Evolutionary conservation across 2,329 filamentous ascomycete species (phyloP), one percentile per base, ranked within the genome.

Genomic region (Botryotinia globosa): DNA sequence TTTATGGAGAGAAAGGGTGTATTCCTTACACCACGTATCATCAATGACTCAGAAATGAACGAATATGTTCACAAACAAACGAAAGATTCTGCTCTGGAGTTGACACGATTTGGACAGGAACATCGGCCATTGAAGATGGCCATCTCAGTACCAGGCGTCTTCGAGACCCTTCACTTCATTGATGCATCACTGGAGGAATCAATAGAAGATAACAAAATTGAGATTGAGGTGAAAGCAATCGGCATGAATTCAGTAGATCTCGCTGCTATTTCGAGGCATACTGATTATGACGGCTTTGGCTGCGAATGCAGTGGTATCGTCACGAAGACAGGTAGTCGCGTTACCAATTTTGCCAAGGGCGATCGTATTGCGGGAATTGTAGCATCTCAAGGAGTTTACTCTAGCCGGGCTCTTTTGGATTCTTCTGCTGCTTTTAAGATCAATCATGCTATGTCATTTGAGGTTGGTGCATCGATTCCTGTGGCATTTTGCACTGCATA

Each of bases 291-390:
- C 0, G 74, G 78, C n/a, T 77, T 83, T 56, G 82, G 82, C 25
- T 74, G 77, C 16, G 82, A 83, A 69, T 82, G 77, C 69, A 80
- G 78, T 75, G 82, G 82, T 61, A 67, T 82, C 42, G 74, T 83
- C 10, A 77, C 76, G 10, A 76, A 74, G 14, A 74, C 80, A 32
- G 82, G 82, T 18, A 76, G 73, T 22, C 77, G 77, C 22, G 77
- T 63, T 29, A 61, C 56, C 34, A 44, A 77, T 32, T 72, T 81
- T 29, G 69, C 75, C 37, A 73, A 79, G 39, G 81, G 81, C 7
- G 78, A 83, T 67, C 77, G 79, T 37, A 78, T 83, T 66, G 44
- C 81, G 5, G 74, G 70, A 1, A 74, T 78, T 44, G 76, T 76
- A 8, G 39, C 74, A 45, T 72, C 71, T 4, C 63, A 73, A 34